Evolutionary conservation across 495 filamentous ascomycete genomes (phyloP).

Genomic region (Parmelia sp.): DNA sequence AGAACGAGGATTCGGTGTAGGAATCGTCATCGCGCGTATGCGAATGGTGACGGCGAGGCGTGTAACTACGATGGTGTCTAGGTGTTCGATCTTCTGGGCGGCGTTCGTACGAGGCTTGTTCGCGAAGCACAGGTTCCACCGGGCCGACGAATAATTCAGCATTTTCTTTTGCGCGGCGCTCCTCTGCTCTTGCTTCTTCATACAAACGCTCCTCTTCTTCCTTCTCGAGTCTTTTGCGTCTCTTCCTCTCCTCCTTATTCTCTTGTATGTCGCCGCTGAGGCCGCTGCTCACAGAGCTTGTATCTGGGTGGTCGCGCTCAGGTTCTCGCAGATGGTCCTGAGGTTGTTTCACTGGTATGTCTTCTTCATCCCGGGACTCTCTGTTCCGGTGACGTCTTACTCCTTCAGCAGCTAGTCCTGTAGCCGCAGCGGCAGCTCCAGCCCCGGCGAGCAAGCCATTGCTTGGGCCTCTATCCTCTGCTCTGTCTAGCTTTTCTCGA

Average conservation of each 20-base stretch:
- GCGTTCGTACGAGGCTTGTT: conserved; percentile 28
- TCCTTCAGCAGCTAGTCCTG: conserved; percentile 26
- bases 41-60: conserved; percentile 22
- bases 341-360: conserved; percentile 6
- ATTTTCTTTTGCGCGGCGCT: conserved; percentile 18
- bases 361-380: conserved; percentile 20
- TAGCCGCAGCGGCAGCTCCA: conserved; percentile 19
- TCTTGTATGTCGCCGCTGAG: conserved; percentile 7
- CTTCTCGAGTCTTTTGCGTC: conserved; percentile 6
- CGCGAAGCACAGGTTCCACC: conserved; percentile 19
- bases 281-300: conserved; percentile 20
- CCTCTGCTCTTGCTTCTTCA: conserved; percentile 16
- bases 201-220: conserved; percentile 19
- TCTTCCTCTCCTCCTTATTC: neutral
- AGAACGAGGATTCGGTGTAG: conserved; percentile 21
- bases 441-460: conserved; percentile 20
- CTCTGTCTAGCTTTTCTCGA: conserved; percentile 28
- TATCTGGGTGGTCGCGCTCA: conserved; percentile 20
- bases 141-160: conserved; percentile 17
- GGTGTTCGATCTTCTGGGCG: conserved; percentile 19
- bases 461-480: conserved; percentile 14
- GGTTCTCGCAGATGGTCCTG: conserved; percentile 16
- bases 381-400: conserved; percentile 19
- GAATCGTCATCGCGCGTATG: conserved; percentile 25
- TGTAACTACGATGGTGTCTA: conserved; percentile 15